A percentile compares a stretch with the other conserved stretches of the same genome.
These are phyloP conservation scores for Casaregolazyma lundiana DNA, from an alignment of 1,139 yeast genomes.

Conservation along the genomic window DNA sequence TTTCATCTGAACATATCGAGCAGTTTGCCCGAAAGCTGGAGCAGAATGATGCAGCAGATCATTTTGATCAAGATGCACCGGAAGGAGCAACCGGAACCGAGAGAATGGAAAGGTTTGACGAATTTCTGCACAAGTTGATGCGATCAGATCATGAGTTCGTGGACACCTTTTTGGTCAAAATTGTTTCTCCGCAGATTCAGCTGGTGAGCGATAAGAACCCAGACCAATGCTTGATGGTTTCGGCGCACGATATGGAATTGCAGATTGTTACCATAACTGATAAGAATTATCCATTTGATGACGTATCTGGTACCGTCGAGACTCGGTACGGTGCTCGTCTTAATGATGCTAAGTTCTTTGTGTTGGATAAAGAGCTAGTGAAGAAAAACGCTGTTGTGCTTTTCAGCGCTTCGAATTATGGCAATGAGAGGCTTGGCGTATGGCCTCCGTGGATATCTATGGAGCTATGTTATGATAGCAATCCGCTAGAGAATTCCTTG, in stretches of 20 bases:
- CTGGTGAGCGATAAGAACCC: slow-evolving; percentile 62
- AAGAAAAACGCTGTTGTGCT: slow-evolving; percentile 40
- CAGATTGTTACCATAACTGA: slow-evolving; percentile 58
- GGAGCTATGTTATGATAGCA: slow-evolving; percentile 71
- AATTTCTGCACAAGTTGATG: slow-evolving; percentile 43
- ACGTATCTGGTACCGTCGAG: slow-evolving; percentile 52
- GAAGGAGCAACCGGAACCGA: slow-evolving; percentile 21
- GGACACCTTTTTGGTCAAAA: slow-evolving; percentile 64
- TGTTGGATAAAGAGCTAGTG: slow-evolving; percentile 49
- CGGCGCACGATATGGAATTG: slow-evolving; percentile 68
- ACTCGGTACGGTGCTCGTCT: slow-evolving; percentile 65
- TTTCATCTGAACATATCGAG: slow-evolving; percentile 11
- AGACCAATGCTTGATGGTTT: slow-evolving; percentile 60
- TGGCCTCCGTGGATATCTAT: slow-evolving; percentile 84
- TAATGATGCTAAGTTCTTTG: slow-evolving; percentile 67
- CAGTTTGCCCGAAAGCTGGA: neutral
- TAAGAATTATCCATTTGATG: slow-evolving; percentile 44
- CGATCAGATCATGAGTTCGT: slow-evolving; percentile 43
- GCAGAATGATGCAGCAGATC: neutral
- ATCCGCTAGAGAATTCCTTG: slow-evolving; percentile 49
- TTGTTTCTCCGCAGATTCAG: slow-evolving; percentile 84
- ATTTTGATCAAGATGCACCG: slow-evolving; percentile 13
- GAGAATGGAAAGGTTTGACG: slow-evolving; percentile 46
- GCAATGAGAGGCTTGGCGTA: slow-evolving; percentile 32
- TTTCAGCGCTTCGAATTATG: slow-evolving; percentile 38